phyloP scores from a whole-genome alignment of 1,284 basidiomycete species.

The Cystobasidium pallidum region DNA sequence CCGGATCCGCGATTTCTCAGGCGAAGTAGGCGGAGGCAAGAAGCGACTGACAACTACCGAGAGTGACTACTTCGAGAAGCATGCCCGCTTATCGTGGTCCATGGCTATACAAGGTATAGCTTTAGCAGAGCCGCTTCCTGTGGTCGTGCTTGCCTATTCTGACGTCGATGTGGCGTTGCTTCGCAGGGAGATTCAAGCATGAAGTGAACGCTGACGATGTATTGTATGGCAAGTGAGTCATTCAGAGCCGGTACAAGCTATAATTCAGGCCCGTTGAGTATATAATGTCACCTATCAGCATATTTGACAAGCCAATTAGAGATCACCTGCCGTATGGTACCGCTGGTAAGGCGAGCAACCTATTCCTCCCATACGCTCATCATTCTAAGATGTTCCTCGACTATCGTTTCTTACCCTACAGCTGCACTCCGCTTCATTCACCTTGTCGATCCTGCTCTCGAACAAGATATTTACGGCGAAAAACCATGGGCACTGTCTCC shows the following conservation, averaged over 20 bases:
- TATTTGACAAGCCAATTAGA: slow-evolving; percentile 44
- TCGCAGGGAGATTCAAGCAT: slow-evolving; percentile 37
- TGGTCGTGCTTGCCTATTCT: neutral
- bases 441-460: slow-evolving; percentile 51
- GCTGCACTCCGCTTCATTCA: slow-evolving; percentile 50
- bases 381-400: too few relatives aligned
- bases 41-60: slow-evolving; percentile 16
- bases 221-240: slow-evolving; percentile 38
- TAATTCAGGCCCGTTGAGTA: neutral
- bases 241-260: neutral
- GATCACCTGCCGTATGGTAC: slow-evolving; percentile 45
- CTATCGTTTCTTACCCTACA: neutral
- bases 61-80: slow-evolving; percentile 39
- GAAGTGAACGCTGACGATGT: slow-evolving; percentile 35
- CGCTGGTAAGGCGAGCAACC: slow-evolving; percentile 7
- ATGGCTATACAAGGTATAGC: slow-evolving; percentile 42
- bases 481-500: slow-evolving; percentile 53
- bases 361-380: too few relatives aligned
- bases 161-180: slow-evolving; percentile 17
- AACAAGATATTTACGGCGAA: slow-evolving; percentile 52
- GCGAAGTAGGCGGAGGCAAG: slow-evolving; percentile 32
- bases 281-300: neutral
- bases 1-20: slow-evolving; percentile 41
- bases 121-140: neutral
- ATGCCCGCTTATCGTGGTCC: slow-evolving; percentile 41